Conservation (phyloP, 2,329 filamentous ascomycete genomes). For the Bipolaris sorokiniana region DNA sequence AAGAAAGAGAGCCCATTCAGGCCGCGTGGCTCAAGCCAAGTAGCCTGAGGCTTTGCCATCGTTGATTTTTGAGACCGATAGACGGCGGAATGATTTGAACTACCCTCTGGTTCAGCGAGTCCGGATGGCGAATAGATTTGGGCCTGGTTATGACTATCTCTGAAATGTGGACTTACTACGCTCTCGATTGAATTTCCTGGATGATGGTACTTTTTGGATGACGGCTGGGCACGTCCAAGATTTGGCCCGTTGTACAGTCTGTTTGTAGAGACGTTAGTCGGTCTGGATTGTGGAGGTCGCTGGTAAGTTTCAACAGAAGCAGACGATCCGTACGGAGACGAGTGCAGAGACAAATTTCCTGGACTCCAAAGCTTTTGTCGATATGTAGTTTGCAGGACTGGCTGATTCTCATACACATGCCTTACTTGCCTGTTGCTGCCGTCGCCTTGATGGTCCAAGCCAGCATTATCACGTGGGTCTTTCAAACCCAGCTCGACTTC, state of each 20-base stretch:
- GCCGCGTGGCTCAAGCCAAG: constrained; percentile 34
- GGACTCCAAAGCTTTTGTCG: constrained; percentile 18
- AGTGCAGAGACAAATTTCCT: constrained; percentile 28
- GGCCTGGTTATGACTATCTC: constrained; percentile 24
- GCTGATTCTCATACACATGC: constrained; percentile 1
- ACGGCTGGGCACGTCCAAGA: background rate
- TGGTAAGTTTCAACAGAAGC: constrained; percentile 5
- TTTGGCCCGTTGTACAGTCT: constrained; percentile 10
- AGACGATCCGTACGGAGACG: constrained; percentile 18
- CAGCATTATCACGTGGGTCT: constrained; percentile 31
- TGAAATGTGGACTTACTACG: constrained; percentile 53
- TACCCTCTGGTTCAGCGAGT: constrained; percentile 36
- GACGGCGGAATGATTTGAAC: constrained; percentile 35
- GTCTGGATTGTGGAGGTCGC: constrained; percentile 8
- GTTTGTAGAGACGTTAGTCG: constrained; percentile 10
- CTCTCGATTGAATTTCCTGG: constrained; percentile 28
- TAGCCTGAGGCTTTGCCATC: constrained; percentile 6
- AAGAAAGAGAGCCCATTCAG: constrained; percentile 48
- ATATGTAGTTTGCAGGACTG: background rate
- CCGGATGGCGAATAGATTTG: constrained; percentile 16
- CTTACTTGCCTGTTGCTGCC: constrained; percentile 4
- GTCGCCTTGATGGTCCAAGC: background rate
- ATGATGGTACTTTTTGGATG: constrained; percentile 11
- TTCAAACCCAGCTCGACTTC: constrained; percentile 34
- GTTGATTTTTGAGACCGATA: constrained; percentile 35